phyloP scores from a whole-genome alignment of 2,329 filamentous ascomycete genomes.

The Lasiodiplodia hormozganensis region DNA sequence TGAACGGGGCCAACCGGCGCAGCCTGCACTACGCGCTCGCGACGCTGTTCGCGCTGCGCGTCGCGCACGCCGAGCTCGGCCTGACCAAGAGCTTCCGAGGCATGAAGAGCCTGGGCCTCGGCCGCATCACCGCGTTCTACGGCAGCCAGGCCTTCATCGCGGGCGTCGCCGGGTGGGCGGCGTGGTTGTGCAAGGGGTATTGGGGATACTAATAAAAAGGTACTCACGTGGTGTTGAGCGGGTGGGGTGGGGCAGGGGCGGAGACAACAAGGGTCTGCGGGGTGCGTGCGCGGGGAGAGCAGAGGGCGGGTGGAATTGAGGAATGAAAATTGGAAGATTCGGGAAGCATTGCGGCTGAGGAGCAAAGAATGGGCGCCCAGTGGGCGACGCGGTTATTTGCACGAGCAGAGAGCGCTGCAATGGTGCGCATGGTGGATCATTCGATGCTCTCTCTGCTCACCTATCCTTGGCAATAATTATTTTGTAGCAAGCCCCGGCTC shows the following conservation, averaged over 20 bases:
- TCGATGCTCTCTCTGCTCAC: not conserved
- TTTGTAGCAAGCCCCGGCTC: not conserved
- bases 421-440: not conserved
- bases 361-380: not conserved
- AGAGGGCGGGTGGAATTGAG: not conserved
- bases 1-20: slow-evolving; percentile 52
- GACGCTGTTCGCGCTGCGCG: slow-evolving; percentile 46
- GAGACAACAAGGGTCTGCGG: slow-evolving; percentile 3
- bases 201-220: slow-evolving; percentile 31
- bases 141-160: slow-evolving; percentile 42
- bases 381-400: not conserved
- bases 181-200: slow-evolving; percentile 42
- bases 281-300: not conserved
- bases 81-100: slow-evolving; percentile 35
- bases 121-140: slow-evolving; percentile 40
- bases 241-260: not conserved
- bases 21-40: slow-evolving; percentile 49
- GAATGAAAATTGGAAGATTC: not conserved
- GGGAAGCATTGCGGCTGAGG: not conserved
- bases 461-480: slow-evolving; percentile 1
- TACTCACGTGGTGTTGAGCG: not conserved
- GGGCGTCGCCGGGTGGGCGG: slow-evolving; percentile 40
- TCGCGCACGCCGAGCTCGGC: slow-evolving; percentile 51
- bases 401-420: not conserved
- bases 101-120: slow-evolving; percentile 35